Evolutionary conservation across 805 yeast genomes (phyloP), one percentile per base, ranked within the genome.

Genomic region (Zygosaccharomyces rouxii): DNA sequence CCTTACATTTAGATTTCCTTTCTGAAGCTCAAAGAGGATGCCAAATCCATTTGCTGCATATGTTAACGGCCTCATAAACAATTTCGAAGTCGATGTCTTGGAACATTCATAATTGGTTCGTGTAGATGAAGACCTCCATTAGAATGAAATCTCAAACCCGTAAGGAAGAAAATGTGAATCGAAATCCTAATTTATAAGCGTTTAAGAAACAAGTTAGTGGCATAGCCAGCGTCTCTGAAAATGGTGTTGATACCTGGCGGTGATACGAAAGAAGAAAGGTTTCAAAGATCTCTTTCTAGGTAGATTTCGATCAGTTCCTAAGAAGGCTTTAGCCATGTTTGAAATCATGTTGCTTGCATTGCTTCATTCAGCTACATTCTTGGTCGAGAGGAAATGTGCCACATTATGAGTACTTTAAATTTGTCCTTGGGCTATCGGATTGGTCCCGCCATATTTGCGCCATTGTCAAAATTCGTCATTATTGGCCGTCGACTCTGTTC

Each of bases 391-490:
- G 63, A 68, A 14, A 58, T 76, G 3, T 66, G 75, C 13, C 63
- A 63, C 26, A 73, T 71, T 5, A 70, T 71, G 4, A 79, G 80
- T 0, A 66, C 75, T 0, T 65, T 82, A 31, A 80, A 82, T 2
- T 68, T 82, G 55, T 66, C 82, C 5, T 54, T 80, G 25, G 86
- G 85, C 5, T 80, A 81, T 57, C 85, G 82, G 45, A 43, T 79
- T 14, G 84, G 84, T 1, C 84, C 84, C 2, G 67, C 80, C 69
- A 52, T 79, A 2, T 76, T 79, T 45, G 75, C 83, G 0, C 86
- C 86, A 3, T 54, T 81, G 51, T 75, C 82, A 11, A 86, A 81
- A 59, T 71, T 77, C 41, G 76, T 80, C 2, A 59, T 63, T 3
- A 60, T 78, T 42, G 86, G 86, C 13, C 71, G 85, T 52, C 77